Conservation (phyloP, 306 rosid genomes). For the Datisca glomerata region DNA sequence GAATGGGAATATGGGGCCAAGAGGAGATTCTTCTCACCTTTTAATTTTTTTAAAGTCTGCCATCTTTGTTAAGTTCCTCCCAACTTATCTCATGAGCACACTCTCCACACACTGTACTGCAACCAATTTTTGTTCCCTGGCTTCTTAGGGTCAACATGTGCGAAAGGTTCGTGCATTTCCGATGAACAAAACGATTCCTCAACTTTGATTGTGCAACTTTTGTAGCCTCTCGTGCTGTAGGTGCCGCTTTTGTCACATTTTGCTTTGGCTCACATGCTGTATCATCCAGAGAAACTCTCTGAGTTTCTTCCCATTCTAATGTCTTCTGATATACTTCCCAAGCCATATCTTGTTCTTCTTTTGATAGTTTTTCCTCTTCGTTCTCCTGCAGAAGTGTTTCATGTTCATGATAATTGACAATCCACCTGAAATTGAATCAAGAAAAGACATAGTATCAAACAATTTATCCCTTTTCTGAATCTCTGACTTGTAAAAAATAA, state of each 20-base stretch:
- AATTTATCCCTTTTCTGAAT: too few species aligned
- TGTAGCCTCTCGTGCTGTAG: constrained; percentile 17
- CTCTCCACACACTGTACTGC: constrained; percentile 82
- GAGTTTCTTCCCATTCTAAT: constrained; percentile 89
- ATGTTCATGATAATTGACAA: constrained; percentile 76
- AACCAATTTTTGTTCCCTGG: constrained; percentile 68
- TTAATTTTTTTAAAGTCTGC: too few species aligned
- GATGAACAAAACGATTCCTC: constrained; percentile 24
- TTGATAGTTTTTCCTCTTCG: constrained; percentile 85
- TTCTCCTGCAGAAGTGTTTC: constrained; percentile 87
- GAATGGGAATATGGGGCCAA: too few species aligned
- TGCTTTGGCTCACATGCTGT: constrained; percentile 31
- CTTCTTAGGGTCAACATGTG: constrained; percentile 85
- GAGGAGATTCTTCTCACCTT: too few species aligned
- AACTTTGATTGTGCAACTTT: constrained; percentile 17
- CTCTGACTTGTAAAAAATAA: too few species aligned
- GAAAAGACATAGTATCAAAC: not conserved
- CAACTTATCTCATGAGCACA: constrained; percentile 82
- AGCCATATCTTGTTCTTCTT: constrained; percentile 98
- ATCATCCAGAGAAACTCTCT: constrained; percentile 45
- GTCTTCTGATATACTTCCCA: constrained; percentile 79
- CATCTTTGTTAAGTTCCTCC: constrained; percentile 53
- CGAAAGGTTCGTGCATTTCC: constrained; percentile 82
- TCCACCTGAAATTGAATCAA: constrained; percentile 51
- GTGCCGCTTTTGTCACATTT: constrained; percentile 12